Evolutionary conservation across 441 rosid genomes (phyloP).

Genomic region (Adansonia rubrostipa): DNA sequence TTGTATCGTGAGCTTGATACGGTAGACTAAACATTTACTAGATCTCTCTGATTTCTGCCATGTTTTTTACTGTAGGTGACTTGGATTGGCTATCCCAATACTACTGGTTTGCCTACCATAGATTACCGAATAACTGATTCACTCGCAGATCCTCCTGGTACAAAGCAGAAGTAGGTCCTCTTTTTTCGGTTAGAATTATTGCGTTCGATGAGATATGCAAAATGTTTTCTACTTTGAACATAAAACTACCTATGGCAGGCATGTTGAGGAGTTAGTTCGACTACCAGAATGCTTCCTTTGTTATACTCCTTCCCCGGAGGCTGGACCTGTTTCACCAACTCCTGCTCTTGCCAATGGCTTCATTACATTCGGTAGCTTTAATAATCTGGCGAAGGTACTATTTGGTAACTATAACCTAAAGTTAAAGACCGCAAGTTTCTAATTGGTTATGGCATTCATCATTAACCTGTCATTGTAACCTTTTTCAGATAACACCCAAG

Average conservation of each 20-base stretch:
- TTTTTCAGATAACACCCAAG: slow-evolving; percentile 83
- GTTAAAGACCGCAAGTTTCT: slow-evolving; percentile 6
- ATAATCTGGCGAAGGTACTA: slow-evolving; percentile 96
- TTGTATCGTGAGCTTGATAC: slow-evolving; percentile 1
- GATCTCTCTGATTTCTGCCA: slow-evolving; percentile 18
- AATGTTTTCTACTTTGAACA: not conserved
- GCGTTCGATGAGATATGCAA: slow-evolving; percentile 9
- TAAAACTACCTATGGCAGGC: slow-evolving; percentile 52
- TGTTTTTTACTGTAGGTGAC: slow-evolving; percentile 66
- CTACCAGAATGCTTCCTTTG: slow-evolving; percentile 94
- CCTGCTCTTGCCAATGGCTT: slow-evolving; percentile 96
- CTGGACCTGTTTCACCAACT: slow-evolving; percentile 81
- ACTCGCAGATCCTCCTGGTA: slow-evolving; percentile 79
- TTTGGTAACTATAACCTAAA: slow-evolving; percentile 5
- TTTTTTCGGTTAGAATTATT: slow-evolving; percentile 4
- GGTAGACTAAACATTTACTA: slow-evolving; percentile 3
- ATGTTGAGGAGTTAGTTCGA: slow-evolving; percentile 90
- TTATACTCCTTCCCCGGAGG: slow-evolving; percentile 95
- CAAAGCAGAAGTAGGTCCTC: slow-evolving; percentile 74
- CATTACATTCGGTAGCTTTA: slow-evolving; percentile 97
- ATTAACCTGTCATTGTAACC: slow-evolving; percentile 18
- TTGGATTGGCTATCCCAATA: slow-evolving; percentile 99
- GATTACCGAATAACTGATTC: slow-evolving; percentile 96
- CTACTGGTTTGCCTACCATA: slow-evolving; percentile 93
- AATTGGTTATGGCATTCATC: not conserved